Evolutionary conservation across 768 basidiomycete species (phyloP).

Genomic region (Leccinellum rugosiceps): DNA sequence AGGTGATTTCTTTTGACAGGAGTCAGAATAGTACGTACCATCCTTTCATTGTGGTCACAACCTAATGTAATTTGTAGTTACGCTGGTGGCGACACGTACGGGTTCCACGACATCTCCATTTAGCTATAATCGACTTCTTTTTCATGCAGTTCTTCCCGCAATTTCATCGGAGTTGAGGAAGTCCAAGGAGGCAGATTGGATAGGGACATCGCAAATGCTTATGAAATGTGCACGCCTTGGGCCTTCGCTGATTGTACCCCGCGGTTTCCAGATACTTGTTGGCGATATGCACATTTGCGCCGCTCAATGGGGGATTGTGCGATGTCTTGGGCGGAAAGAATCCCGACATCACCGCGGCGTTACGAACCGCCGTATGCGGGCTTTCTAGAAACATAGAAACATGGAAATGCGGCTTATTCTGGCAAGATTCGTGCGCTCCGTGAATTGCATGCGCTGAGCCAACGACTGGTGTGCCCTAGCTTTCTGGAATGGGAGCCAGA

Average conservation of each 20-base stretch:
- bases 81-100: slow-evolving; percentile 75
- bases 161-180: slow-evolving; percentile 78
- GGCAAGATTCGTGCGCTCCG: slow-evolving; percentile 69
- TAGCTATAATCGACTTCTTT: slow-evolving; percentile 1
- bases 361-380: slow-evolving; percentile 67
- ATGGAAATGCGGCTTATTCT: too few species aligned
- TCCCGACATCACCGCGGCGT: slow-evolving; percentile 54
- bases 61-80: slow-evolving; percentile 40
- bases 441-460: not conserved
- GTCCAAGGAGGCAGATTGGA: slow-evolving; percentile 78
- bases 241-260: not conserved
- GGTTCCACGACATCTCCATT: slow-evolving; percentile 3
- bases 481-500: slow-evolving; percentile 74
- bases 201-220: slow-evolving; percentile 64
- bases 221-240: not conserved
- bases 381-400: slow-evolving; percentile 65
- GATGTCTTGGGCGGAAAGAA: slow-evolving; percentile 73
- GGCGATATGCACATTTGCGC: slow-evolving; percentile 79
- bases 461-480: slow-evolving; percentile 34
- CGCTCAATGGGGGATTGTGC: slow-evolving; percentile 74
- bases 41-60: not conserved
- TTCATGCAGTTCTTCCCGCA: slow-evolving; percentile 57
- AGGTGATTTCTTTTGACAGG: slow-evolving; percentile 28
- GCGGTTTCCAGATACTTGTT: slow-evolving; percentile 55
- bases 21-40: slow-evolving; percentile 45